Evolutionary conservation across 768 basidiomycete genomes (phyloP), one percentile per base, ranked within the genome.

Genomic region (Sporobolomyces phaffii): DNA sequence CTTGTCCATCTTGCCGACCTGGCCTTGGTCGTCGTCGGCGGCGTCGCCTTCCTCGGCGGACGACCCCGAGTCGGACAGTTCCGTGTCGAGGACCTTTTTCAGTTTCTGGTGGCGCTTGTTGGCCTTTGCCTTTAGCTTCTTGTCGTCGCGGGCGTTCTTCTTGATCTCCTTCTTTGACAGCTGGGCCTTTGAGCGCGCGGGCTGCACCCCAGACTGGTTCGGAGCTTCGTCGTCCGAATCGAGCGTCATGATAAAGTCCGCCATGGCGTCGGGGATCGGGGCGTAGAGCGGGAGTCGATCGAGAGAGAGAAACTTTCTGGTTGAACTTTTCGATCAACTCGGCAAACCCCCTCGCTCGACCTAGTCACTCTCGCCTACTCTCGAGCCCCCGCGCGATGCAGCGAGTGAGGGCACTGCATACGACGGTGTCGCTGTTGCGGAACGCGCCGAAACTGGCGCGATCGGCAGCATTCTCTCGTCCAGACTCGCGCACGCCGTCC

Each of bases 231-330:
- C 73, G 65, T 74, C 75, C 24, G 72, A 73, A 29, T 72, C 70
- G 52, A 75, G 51, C 5, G 75, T 75, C 64, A 72, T 62, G 45
- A 74, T 69, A 53, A 75, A 70, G 33, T 72, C 72, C 15, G 36
- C 31, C 61, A 63, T 68, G 54, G 22, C 44, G 15, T 9, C 34
- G 43, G 43, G 22, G 56, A 31, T 38, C 22, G 15, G 24, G 33
- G 38, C 38, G 10, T 9, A 9, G 38, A 38, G 38, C 38, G 38
- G 38, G 10, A 9, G 38, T 38, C 38, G 38, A 38, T 29, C 2
- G 31, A 45, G 17, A 14, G 38, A 38, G 38, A 38, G 38, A 17
- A 38, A 17, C 10, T 9, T 38, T 9, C 9, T 9, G 38, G 38
- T 9, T 9, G 17, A 38, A 38, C 38, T 38, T 38, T 38, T 38